These are phyloP conservation scores for Ophiostoma angusticollis DNA, from an alignment of 2,329 filamentous ascomycete genomes.

Conservation along the genomic window DNA sequence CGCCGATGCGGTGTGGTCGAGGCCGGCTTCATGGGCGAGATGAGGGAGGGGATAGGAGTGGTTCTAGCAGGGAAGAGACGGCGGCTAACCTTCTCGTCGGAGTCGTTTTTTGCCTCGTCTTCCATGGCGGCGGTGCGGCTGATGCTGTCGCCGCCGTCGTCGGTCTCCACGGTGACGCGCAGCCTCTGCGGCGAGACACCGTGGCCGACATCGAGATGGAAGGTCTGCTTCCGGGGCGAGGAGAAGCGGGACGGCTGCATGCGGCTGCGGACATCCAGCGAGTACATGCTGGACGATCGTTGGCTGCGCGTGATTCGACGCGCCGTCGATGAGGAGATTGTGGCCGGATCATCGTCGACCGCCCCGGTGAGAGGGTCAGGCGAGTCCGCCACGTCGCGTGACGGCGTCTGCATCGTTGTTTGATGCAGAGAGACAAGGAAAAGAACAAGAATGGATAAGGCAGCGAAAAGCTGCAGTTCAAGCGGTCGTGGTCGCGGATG, in stretches of 20 bases:
- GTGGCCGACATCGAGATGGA: constrained; percentile 43
- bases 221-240: constrained; percentile 44
- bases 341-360: constrained; percentile 11
- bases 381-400: constrained; percentile 29
- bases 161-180: constrained; percentile 42
- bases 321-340: constrained; percentile 16
- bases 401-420: constrained; percentile 7
- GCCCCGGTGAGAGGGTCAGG: constrained; percentile 37
- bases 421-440: background rate
- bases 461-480: too few species aligned
- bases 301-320: constrained; percentile 33
- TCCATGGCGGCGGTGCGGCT: background rate
- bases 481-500: too few species aligned
- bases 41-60: constrained; percentile 24
- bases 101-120: background rate
- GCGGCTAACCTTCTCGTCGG: constrained; percentile 20
- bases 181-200: constrained; percentile 37
- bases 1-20: constrained; percentile 1
- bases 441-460: too few species aligned
- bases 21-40: constrained; percentile 13
- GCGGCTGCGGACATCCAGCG: constrained; percentile 1
- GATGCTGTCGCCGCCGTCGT: constrained; percentile 17
- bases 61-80: constrained; percentile 23
- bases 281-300: constrained; percentile 14
- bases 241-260: constrained; percentile 7